A percentile compares a stretch with the other conserved stretches of the same genome.
Conservation (phyloP, 768 basidiomycete genomes). For the Leccinum subtestaceum region DNA sequence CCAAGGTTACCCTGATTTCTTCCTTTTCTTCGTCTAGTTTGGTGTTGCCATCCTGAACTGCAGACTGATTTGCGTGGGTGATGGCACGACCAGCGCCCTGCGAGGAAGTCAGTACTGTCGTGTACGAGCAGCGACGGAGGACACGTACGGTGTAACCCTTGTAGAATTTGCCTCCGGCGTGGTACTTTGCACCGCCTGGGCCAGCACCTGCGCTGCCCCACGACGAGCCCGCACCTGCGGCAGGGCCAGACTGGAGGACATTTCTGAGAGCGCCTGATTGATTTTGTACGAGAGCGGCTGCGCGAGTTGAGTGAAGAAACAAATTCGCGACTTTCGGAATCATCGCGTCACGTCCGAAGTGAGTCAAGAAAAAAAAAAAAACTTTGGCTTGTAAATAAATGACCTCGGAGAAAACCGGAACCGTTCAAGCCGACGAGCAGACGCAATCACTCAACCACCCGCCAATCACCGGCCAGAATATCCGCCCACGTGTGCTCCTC, state of each 20-base stretch:
- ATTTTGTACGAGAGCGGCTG: constrained; percentile 72
- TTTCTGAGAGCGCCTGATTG: constrained; percentile 69
- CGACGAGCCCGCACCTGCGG: constrained; percentile 46
- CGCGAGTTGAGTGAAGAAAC: constrained; percentile 71
- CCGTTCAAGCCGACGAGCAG: constrained; percentile 5
- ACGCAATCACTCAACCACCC: constrained; percentile 16
- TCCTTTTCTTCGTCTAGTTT: constrained; percentile 58
- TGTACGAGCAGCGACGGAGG: background rate
- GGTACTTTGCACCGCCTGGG: constrained; percentile 70
- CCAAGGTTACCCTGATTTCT: constrained; percentile 39
- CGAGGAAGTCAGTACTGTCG: background rate
- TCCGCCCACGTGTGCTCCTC: constrained; percentile 30
- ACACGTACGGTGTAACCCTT: constrained; percentile 60
- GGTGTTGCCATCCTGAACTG: constrained; percentile 49
- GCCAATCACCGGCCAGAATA: constrained; percentile 31
- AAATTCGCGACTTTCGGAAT: constrained; percentile 83
- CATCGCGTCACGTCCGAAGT: constrained; percentile 43
- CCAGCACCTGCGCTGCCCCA: constrained; percentile 57
- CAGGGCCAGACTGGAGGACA: constrained; percentile 61
- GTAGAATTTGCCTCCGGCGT: constrained; percentile 70
- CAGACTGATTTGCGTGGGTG: constrained; percentile 65
- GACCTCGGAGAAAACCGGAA: constrained; percentile 23
- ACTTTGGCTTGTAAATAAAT: background rate
- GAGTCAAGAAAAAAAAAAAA: constrained; percentile 14
- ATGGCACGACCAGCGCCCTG: constrained; percentile 70